Base-by-base conservation (phyloP, 164 flowering plant genomes). In the Vitis cinerea region DNA sequence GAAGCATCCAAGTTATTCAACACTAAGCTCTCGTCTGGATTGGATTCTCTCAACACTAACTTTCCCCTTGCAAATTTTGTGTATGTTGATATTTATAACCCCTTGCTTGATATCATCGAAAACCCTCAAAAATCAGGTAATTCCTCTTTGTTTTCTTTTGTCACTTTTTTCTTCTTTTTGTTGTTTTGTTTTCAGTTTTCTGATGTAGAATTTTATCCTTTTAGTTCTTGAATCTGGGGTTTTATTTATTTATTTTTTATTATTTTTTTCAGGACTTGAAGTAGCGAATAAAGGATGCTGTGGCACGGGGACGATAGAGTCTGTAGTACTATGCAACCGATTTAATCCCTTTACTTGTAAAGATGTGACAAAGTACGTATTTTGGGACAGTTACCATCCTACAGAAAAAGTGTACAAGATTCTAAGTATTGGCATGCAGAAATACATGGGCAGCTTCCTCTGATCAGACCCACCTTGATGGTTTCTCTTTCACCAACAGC, bases 281-380 rank as follows among this genome's bases (percentile, higher is more conserved):
- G 60, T 74, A 19, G 66, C 61, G 27, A 29, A 79, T 31, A 72
- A n/a, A 58, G 88, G 88, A 11, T 85, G 86, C 48, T 85, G 88
- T 59, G 86, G 88, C 0, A 74, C 86, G 2, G 88, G 88, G 7
- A 30, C 0, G 0, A 19, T 83, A 27, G 84, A 85, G 77, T 80
- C 72, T 0, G 61, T 74, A 16, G 10, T 59, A 0, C 47, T 81
- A 0, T 85, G 88, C 51, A 83, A 74, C 52, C 10, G 15, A 8
- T 59, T 19, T 4, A 55, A 50, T 27, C 27, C 70, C 0, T 14
- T 14, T 2, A 61, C 69, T 0, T 81, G 81, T 58, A 2, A 48
- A 5, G 37, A 81, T 50, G 69, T 7, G 5, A 67, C 71, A 3
- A 29, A 56, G 6, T 72, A 71, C 31, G 9, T 83, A 0, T 83